Base-by-base conservation (phyloP, 2,329 filamentous ascomycete genomes). In the Trichoderma guizhouense region DNA sequence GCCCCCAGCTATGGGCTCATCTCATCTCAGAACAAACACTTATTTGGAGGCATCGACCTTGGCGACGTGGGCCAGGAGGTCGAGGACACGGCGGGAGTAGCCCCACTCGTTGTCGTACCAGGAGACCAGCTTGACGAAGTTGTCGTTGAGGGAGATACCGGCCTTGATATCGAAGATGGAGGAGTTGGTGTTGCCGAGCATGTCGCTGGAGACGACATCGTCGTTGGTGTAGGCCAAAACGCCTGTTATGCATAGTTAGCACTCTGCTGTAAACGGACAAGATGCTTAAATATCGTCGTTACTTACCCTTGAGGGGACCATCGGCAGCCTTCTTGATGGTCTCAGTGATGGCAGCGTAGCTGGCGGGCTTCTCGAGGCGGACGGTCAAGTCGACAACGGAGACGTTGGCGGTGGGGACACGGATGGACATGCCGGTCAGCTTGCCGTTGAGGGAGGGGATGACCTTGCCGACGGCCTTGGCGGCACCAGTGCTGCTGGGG, bases 61-160 rank as follows among this genome's bases (percentile, higher is more conserved):
- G 84, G 92, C 87, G 80, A 95, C 89, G 88, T 94, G 92, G 85
- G 88, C 87, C 83, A 90, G 82, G 79, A 96, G 92, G 86, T 96
- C 93, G 78, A 95, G 87, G 80, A 95, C 93, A 90, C 93, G 96
- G 88, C 95, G 95, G 85, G 93, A 97, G 92, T 99, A 98, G 82
- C 95, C 96, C 94, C 95, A 98, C 91, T 98, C 95, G 90, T 98
- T 98, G 90, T 97, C 94, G 87, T 97, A 97, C 96, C 95, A 98
- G 80, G 91, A 91, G 83, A 98, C 92, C 75, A 99, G 90, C 93
- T 99, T 99, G 90, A 97, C 91, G 84, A 98, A 98, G 91, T 98
- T 95, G 81, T 94, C 86, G 91, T 98, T 99, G 80, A 99, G 92
- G 77, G 95, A 93, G 86, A 99, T 98, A 90, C 96, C 96, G 74